Evolutionary conservation across 2,329 filamentous ascomycete genomes (phyloP).

Genomic region (Diaporthe nobilis): DNA sequence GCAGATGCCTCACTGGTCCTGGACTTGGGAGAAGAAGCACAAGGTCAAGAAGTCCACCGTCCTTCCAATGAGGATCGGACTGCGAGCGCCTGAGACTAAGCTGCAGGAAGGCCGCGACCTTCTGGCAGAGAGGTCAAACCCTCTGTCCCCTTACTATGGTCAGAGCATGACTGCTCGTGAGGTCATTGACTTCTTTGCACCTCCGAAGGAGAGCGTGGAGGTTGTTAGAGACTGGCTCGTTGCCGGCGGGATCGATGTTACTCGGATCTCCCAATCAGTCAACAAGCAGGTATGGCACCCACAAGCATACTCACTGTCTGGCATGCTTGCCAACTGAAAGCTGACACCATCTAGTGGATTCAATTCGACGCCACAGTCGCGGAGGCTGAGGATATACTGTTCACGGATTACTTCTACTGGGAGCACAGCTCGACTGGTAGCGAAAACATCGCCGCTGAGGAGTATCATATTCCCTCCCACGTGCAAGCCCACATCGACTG

Average conservation of each 20-base stretch:
- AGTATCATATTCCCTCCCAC: slow-evolving; percentile 63
- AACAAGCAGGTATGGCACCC: slow-evolving; percentile 44
- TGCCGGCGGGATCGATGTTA: slow-evolving; percentile 41
- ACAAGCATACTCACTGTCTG: background rate
- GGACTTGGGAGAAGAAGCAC: slow-evolving; percentile 47
- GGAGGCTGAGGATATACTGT: slow-evolving; percentile 56
- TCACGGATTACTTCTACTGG: slow-evolving; percentile 57
- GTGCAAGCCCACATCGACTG: slow-evolving; percentile 65
- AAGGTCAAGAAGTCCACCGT: slow-evolving; percentile 45
- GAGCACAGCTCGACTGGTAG: slow-evolving; percentile 55
- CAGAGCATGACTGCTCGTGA: slow-evolving; percentile 55
- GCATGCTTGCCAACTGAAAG: background rate
- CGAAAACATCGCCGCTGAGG: slow-evolving; percentile 55
- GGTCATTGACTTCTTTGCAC: slow-evolving; percentile 56
- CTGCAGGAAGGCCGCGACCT: slow-evolving; percentile 49
- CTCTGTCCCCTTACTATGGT: slow-evolving; percentile 55
- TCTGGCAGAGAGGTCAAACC: slow-evolving; percentile 51
- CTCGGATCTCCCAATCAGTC: slow-evolving; percentile 44
- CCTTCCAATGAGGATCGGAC: slow-evolving; percentile 52
- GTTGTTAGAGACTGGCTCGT: slow-evolving; percentile 56
- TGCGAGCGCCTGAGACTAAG: slow-evolving; percentile 49
- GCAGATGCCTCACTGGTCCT: slow-evolving; percentile 45
- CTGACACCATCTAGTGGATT: slow-evolving; percentile 52
- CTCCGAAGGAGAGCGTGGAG: slow-evolving; percentile 50
- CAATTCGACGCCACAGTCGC: slow-evolving; percentile 57